Conservation (phyloP, 305 asterid genomes). For the Andrographis paniculata region DNA sequence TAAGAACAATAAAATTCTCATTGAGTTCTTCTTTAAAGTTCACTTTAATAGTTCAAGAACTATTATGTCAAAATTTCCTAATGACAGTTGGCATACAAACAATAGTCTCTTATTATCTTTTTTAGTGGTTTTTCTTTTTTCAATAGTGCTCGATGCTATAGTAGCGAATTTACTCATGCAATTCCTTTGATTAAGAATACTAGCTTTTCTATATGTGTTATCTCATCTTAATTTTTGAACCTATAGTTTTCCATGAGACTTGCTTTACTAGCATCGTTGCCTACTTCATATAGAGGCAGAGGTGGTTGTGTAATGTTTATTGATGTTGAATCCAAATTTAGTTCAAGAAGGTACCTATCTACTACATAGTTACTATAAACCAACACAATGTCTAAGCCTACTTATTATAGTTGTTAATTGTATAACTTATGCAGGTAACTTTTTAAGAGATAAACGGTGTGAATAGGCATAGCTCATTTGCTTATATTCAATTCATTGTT, state of each 20-base stretch:
- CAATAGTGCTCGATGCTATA: constrained; percentile 10
- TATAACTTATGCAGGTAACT: no score
- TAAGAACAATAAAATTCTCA: not conserved
- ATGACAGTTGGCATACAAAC: not conserved
- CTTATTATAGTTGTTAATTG: no score
- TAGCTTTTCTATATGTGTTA: constrained; percentile 12
- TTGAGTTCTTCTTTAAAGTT: not conserved
- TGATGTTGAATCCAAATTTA: constrained; percentile 84
- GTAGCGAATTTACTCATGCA: not conserved
- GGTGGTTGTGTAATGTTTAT: constrained; percentile 70
- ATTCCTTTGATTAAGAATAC: constrained; percentile 13
- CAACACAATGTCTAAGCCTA: constrained; percentile 12
- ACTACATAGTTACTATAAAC: constrained; percentile 8
- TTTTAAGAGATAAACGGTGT: no score
- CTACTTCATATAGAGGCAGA: constrained; percentile 67
- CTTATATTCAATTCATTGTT: no score
- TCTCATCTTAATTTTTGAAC: constrained; percentile 13
- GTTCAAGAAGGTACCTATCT: constrained; percentile 61
- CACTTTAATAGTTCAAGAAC: no score
- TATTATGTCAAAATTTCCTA: not conserved
- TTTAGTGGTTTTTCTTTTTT: not conserved
- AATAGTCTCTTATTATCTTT: not conserved
- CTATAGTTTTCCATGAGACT: constrained; percentile 82
- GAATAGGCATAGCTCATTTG: no score
- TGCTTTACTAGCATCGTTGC: constrained; percentile 68